Evolutionary conservation across 1,284 basidiomycete genomes (phyloP), one percentile per base, ranked within the genome.

Genomic region (Filobasidium uniguttulatum): DNA sequence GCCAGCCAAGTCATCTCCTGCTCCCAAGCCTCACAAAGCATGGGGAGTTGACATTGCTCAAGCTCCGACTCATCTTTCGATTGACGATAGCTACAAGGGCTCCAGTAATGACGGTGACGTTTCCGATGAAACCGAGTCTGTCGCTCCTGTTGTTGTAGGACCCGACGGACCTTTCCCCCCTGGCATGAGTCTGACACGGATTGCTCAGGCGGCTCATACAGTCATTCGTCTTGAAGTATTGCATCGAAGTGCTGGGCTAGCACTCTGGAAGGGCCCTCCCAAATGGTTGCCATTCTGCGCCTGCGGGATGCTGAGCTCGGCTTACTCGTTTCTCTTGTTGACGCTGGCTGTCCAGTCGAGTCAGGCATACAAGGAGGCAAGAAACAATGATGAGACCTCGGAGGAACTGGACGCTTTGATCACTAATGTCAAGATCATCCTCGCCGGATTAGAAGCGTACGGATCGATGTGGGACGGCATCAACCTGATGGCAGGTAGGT

Each of bases 381-480:
- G n/a, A n/a, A n/a, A n/a, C n/a, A n/a, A n/a, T n/a, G n/a, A n/a
- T n/a, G n/a, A n/a, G n/a, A 61, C 59, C 31, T 52, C 54, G 5
- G 64, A 65, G 28, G 66, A 71, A 57, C 56, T 70, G 14, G 62
- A 69, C 19, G 60, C 61, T 4, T 55, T 71, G 12, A 60, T 66
- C 55, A 69, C 66, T 2, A 70, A 71, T 49, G 68, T 69, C 48
- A 65, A 64, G 52, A 61, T 70, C 49, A 64, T 71, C 35, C 52
- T 67, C 22, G 68, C 65, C n/a, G 69, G 68, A 20, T 56, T 71
- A 6, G 64, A 68, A 49, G 64, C 66, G 26, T 71, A 70, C 51
- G 69, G 67, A 14, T 53, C 57, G 38, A 68, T 70, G 66, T 71
- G 69, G 69, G 67, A 63, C 30, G 68, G 67, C 17, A 69, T 71